Evolutionary conservation across 768 basidiomycete species (phyloP).

Genomic region (Chalciporus chontae): DNA sequence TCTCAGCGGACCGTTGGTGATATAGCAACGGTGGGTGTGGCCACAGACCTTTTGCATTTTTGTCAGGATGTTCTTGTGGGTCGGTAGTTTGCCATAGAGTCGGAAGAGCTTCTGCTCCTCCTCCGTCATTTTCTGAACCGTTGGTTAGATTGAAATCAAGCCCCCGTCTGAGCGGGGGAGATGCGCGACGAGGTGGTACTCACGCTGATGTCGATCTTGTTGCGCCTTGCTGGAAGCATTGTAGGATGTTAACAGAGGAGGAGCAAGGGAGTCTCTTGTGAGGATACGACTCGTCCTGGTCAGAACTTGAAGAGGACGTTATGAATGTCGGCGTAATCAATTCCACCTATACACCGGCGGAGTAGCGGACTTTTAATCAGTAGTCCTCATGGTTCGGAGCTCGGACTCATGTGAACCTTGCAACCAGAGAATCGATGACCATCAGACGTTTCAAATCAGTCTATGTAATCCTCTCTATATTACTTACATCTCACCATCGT

Average conservation of each 20-base stretch:
- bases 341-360: conserved; percentile 19
- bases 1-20: conserved; percentile 5
- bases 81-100: conserved; percentile 92
- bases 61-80: conserved; percentile 87
- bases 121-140: conserved; percentile 65
- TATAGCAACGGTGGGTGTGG: not conserved
- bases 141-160: conserved; percentile 11
- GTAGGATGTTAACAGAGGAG: conserved; percentile 20
- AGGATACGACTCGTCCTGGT: not conserved
- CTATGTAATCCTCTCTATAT: conserved; percentile 3
- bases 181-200: conserved; percentile 27
- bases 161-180: not conserved
- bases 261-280: conserved; percentile 22
- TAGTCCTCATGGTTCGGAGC: conserved; percentile 30
- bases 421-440: no score
- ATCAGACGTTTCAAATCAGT: conserved; percentile 20
- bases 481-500: not conserved
- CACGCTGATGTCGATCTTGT: conserved; percentile 94
- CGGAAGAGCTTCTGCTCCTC: conserved; percentile 94
- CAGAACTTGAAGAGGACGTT: not conserved
- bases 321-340: conserved; percentile 13
- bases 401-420: conserved; percentile 10
- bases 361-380: conserved; percentile 25
- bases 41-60: conserved; percentile 89
- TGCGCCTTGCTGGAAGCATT: conserved; percentile 78